phyloP scores from a whole-genome alignment of 1,284 basidiomycete species.

The Xanthoconium separans region DNA sequence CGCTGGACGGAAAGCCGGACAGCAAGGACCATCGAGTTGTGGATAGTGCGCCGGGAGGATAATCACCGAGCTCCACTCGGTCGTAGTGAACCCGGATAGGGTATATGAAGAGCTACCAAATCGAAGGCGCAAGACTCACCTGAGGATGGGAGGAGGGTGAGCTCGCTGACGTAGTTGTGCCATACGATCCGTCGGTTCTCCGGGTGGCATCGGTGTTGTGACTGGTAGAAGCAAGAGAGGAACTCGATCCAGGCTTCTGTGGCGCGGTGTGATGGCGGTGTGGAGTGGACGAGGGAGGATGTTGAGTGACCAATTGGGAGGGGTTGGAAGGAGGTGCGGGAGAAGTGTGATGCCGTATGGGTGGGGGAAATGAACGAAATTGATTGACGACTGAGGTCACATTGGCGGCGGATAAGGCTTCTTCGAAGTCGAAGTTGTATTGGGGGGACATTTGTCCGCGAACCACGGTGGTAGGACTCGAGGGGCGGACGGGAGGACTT shows the following conservation, averaged over 20 bases:
- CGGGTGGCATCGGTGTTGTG: conserved; percentile 29
- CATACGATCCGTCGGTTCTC: conserved; percentile 23
- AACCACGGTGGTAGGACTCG: conserved; percentile 21
- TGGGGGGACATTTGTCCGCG: conserved; percentile 17
- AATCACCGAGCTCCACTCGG: conserved; percentile 26
- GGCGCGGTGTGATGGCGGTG: conserved; percentile 13
- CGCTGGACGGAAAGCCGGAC: not conserved
- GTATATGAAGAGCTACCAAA: conserved; percentile 18
- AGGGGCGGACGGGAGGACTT: not conserved
- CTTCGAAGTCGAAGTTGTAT: conserved; percentile 28
- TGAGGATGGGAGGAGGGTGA: conserved; percentile 18
- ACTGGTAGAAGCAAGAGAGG: conserved; percentile 19
- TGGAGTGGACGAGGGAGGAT: conserved; percentile 2
- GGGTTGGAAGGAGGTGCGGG: conserved; percentile 16
- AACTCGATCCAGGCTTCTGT: conserved; percentile 30
- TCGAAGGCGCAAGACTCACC: conserved; percentile 18
- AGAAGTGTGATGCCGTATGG: conserved; percentile 22
- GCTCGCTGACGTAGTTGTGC: conserved; percentile 24
- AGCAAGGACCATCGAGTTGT: not conserved
- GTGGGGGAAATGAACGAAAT: conserved; percentile 30
- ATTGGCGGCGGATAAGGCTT: conserved; percentile 30
- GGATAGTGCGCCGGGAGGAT: conserved; percentile 14
- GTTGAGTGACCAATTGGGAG: conserved; percentile 4
- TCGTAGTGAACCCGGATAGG: conserved; percentile 12
- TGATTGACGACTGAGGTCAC: conserved; percentile 34